These are phyloP conservation scores for Setomelanomma holmii DNA, from an alignment of 2,329 filamentous ascomycete genomes.

Conservation along the genomic window DNA sequence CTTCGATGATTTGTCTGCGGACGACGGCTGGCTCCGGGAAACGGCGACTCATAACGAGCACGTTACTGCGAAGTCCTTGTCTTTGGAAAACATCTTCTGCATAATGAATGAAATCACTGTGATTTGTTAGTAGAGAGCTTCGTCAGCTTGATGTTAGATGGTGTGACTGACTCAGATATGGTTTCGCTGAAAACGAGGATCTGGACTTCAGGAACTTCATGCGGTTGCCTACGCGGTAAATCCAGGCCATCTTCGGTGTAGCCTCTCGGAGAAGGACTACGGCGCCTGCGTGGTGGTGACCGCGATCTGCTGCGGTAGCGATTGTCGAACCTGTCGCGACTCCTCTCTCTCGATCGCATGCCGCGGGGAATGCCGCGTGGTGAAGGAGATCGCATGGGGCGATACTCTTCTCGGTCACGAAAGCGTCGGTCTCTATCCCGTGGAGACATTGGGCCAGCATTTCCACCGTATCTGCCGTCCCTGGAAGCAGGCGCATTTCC, in stretches of 20 bases:
- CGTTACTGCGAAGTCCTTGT: constrained; percentile 75
- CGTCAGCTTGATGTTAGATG: not conserved
- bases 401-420: constrained; percentile 66
- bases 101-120: constrained; percentile 78
- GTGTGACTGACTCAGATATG: constrained; percentile 53
- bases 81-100: constrained; percentile 78
- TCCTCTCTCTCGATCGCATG: constrained; percentile 47
- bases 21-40: constrained; percentile 81
- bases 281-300: constrained; percentile 67
- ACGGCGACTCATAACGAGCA: constrained; percentile 79
- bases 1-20: constrained; percentile 84
- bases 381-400: constrained; percentile 55
- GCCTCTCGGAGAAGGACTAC: constrained; percentile 75
- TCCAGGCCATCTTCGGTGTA: constrained; percentile 66
- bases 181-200: constrained; percentile 78
- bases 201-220: constrained; percentile 87
- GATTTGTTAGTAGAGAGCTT: not conserved
- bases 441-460: constrained; percentile 45
- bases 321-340: constrained; percentile 60
- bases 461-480: constrained; percentile 48
- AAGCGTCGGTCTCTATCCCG: constrained; percentile 62
- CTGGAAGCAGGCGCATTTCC: constrained; percentile 57
- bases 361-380: constrained; percentile 49
- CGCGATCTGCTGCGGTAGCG: constrained; percentile 67
- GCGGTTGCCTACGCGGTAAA: constrained; percentile 74